Percentiles rank a stretch among this genome's conserved stretches.
Conservation (phyloP, 1,139 yeast genomes). For the Geotrichum aggregatum region DNA sequence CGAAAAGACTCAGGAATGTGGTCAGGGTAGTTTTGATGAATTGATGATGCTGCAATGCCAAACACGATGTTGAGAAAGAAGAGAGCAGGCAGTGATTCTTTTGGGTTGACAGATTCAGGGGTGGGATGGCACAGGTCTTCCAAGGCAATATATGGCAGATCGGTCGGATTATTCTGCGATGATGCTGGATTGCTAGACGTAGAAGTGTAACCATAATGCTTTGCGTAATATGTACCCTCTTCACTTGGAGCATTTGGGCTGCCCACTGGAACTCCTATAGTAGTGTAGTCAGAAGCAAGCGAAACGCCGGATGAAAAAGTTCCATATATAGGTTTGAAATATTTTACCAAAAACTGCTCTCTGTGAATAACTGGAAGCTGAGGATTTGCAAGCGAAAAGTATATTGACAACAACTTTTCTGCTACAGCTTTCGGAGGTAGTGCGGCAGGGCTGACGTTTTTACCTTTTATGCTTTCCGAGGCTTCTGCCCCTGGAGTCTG, state of each 20-base stretch:
- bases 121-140: neutral
- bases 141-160: neutral
- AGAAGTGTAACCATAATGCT: constrained; percentile 1
- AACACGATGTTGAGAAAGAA: constrained; percentile 70
- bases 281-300: constrained; percentile 59
- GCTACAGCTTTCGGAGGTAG: constrained; percentile 74
- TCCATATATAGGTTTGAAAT: constrained; percentile 78
- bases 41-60: constrained; percentile 75
- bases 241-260: constrained; percentile 5
- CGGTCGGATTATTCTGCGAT: neutral
- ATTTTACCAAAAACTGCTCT: constrained; percentile 60
- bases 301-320: constrained; percentile 51
- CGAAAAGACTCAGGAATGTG: constrained; percentile 69
- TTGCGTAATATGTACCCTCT: constrained; percentile 5
- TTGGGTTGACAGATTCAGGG: constrained; percentile 10
- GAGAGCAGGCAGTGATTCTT: constrained; percentile 32
- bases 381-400: constrained; percentile 73
- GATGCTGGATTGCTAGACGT: neutral
- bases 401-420: constrained; percentile 58
- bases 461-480: neutral
- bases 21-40: constrained; percentile 64
- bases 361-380: constrained; percentile 80
- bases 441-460: constrained; percentile 43
- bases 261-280: constrained; percentile 40
- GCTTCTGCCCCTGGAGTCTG: neutral